Percentiles rank a stretch among this genome's conserved stretches.
Conservation (phyloP, 2,329 filamentous ascomycete species). For the Aspergillus pseudotamarii region DNA sequence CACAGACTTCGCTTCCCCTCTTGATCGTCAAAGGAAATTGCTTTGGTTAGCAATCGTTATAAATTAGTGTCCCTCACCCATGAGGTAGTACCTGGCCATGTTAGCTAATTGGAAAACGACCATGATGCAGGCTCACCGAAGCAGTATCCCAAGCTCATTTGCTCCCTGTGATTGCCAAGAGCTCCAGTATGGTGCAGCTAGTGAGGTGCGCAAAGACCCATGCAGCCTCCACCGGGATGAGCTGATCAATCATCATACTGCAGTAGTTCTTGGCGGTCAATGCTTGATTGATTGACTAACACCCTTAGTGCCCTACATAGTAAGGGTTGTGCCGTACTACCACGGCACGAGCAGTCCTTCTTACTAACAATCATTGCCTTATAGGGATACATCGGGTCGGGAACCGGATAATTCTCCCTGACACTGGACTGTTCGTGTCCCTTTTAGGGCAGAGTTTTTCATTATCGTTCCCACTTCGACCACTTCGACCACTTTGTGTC, state of each 20-base stretch:
- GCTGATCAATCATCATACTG: constrained; percentile 13
- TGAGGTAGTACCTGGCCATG: not conserved
- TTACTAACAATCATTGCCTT: constrained; percentile 15
- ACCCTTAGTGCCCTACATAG: not conserved
- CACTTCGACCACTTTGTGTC: not conserved
- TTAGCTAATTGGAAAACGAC: not conserved
- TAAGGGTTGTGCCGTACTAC: not conserved
- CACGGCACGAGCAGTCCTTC: not conserved
- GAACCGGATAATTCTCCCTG: not conserved
- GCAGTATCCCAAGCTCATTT: constrained; percentile 2
- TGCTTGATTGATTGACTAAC: constrained; percentile 19
- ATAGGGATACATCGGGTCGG: constrained; percentile 20
- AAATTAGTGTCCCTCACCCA: constrained; percentile 1
- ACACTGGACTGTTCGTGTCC: not conserved
- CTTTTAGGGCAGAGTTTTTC: not conserved
- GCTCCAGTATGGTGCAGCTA: not conserved
- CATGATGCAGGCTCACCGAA: constrained; percentile 1
- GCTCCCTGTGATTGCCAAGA: not conserved
- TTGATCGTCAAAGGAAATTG: constrained; percentile 13
- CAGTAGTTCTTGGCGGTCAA: constrained; percentile 16
- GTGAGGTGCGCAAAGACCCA: constrained; percentile 2
- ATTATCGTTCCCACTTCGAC: not conserved
- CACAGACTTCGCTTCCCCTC: constrained; percentile 20
- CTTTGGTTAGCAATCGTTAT: constrained; percentile 2
- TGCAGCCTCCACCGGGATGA: not conserved